Base-by-base conservation (phyloP, 192 early-diverging fungal genomes). In the Gaertneriomyces sp. region DNA sequence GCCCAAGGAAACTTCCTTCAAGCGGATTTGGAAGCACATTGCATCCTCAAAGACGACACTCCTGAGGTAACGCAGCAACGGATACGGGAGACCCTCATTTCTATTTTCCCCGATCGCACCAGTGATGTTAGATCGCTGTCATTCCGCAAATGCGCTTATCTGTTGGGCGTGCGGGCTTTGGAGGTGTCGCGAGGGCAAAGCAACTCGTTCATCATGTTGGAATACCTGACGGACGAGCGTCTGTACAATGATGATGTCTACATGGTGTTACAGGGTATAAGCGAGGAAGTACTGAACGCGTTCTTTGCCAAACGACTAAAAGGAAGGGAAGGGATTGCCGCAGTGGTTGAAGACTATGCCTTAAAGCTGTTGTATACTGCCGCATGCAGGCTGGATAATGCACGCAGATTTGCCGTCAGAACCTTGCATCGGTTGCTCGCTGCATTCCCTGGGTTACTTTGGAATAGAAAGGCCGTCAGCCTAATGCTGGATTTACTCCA, bases 141-240 rank as follows among this genome's bases (percentile, higher is more conserved):
- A 11, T 90, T 87, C 61, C 79, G 87, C 4, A 86, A 90, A 65
- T 78, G 85, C 4, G 88, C 86, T 5, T 99, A 93, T 73, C 79
- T 96, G 9, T 76, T 93, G 33, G 82, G 91, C 6, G 86, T 94
- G 2, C 88, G 91, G 65, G 84, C 92, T 53, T 82, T 95, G 12
- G 96, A 99, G 66, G 77, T 80, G 5, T 82, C 91, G 69, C 82
- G 93, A 19, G 89, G 88, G 40, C 70, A 76, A 40, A 25, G 55
- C 44, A 58, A 53, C 7, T 66, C 86, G 42, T 87, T 90, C 19
- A 75, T 85, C 73, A 83, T 95, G 45, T 74, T 91, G 41, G 79
- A 81, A 53, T 98, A 98, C 68, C 88, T 98, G 63, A 78, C 83
- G 74, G 94, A 97, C 66, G 83, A 92, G 41, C 89, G 93, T 14